A percentile compares a stretch with the other conserved stretches of the same genome.
Conservation (phyloP, 2,329 filamentous ascomycete genomes). For the Hirsutella thompsonii region DNA sequence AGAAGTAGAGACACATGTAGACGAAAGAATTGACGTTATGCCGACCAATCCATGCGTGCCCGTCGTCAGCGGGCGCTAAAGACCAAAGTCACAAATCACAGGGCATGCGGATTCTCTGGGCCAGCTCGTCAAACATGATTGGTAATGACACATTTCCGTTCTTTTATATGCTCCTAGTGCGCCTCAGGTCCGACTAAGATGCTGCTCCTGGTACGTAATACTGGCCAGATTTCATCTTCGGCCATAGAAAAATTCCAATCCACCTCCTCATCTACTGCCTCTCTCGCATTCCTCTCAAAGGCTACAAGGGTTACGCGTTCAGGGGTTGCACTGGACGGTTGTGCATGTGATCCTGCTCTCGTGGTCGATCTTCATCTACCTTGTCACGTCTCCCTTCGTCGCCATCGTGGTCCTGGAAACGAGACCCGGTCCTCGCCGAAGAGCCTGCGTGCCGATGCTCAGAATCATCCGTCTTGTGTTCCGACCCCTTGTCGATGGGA, state of each 20-base stretch:
- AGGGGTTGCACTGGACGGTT: slow-evolving; percentile 18
- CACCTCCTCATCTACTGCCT: no score
- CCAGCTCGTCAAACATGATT: no score
- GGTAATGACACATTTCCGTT: no score
- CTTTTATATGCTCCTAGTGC: no score
- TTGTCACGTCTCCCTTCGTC: slow-evolving; percentile 13
- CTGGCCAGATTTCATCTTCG: no score
- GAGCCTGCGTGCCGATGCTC: not conserved
- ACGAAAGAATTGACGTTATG: not conserved
- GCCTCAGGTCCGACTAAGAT: no score
- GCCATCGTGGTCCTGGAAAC: slow-evolving; percentile 7
- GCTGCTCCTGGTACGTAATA: no score
- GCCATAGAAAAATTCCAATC: not conserved
- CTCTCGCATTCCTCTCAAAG: no score
- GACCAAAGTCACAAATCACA: no score
- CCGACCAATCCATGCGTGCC: not conserved
- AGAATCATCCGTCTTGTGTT: not conserved
- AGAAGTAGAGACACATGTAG: slow-evolving; percentile 28
- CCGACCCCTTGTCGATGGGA: slow-evolving; percentile 26
- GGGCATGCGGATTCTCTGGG: no score
- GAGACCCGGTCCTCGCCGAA: not conserved
- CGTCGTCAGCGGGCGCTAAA: not conserved
- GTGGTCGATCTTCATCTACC: slow-evolving; percentile 15
- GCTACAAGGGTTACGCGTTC: no score
- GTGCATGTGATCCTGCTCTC: slow-evolving; percentile 15